These are phyloP conservation scores for Diaporthe vexans DNA, from an alignment of 2,329 filamentous ascomycete genomes.

Conservation along the genomic window DNA sequence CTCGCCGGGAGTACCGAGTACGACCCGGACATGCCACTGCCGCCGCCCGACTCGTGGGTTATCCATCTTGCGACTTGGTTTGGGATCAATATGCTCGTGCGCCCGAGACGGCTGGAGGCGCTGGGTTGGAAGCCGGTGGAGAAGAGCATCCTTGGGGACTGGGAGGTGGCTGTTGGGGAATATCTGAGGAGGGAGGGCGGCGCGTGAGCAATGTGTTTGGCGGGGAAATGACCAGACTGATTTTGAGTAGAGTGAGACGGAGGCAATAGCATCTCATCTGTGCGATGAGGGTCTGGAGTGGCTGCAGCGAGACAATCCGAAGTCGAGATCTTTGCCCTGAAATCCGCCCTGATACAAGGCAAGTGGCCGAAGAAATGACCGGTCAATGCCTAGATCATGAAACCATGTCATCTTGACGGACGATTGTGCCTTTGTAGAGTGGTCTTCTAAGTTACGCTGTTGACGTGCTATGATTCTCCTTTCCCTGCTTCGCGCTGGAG, in stretches of 20 bases:
- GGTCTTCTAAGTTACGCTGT: no score
- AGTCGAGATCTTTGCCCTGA: not conserved
- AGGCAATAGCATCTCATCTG: not conserved
- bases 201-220: no score
- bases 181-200: not conserved
- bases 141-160: not conserved
- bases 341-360: not conserved
- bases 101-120: slow-evolving; percentile 2
- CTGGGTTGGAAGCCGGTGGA: slow-evolving; percentile 24
- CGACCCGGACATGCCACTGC: slow-evolving; percentile 34
- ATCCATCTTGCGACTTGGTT: slow-evolving; percentile 26
- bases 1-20: slow-evolving; percentile 15
- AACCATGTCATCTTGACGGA: no score
- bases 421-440: no score
- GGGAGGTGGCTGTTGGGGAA: not conserved
- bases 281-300: not conserved
- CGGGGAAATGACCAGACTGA: no score
- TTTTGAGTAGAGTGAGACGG: not conserved
- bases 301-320: not conserved
- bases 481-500: no score
- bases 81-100: slow-evolving; percentile 28
- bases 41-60: slow-evolving; percentile 31
- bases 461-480: no score
- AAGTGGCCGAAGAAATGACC: not conserved
- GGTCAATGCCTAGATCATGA: no score